Base-by-base conservation (phyloP, 2,329 filamentous ascomycete species). In the Talaromyces sp. region DNA sequence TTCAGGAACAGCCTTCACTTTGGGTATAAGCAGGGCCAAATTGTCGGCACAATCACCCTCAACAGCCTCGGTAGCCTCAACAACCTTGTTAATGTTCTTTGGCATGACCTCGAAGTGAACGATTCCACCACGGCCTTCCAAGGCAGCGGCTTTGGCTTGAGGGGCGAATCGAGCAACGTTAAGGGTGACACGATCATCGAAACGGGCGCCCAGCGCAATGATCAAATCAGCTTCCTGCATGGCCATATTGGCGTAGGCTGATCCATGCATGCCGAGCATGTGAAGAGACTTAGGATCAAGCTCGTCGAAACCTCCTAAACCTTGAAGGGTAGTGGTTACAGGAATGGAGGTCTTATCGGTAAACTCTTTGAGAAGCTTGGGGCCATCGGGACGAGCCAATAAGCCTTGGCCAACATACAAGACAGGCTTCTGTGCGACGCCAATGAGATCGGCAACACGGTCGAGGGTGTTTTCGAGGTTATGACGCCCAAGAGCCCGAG, bases 11-110 rank as follows among this genome's bases (percentile, higher is more conserved):
- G 82, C 70, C 62, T 91, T 79, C 24, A 97, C 80, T 62, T 87
- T 83, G 11, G 94, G 93, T 41, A 98, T 73, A 60, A 98, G 88
- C 35, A 86, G 81, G 60, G 84, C 84, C 39, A 98, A 83, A 78
- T 96, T 98, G 19, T 88, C 82, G 2, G 89, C 88, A 35, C 97
- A 92, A 74, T 98, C 94, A 66, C 95, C 95, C 80, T 97, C 94
- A 19, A 98, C 89, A 54, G 95, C 94, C 81, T 97, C 93, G 49
- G 91, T 97, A 8, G 94, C 93, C 81, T 98, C 92, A 14, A 99
- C 90, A 49, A 98, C 93, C 86, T 98, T 99, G 88, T 98, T 98
- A 82, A 98, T 98, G 84, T 99, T 98, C 89, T 99, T 99, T 72
- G 95, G 94, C 90, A 98, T 90, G 73, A 99, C 94, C 77, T 98